Evolutionary conservation across 306 rosid genomes (phyloP).

Genomic region (Trifolium pratense): DNA sequence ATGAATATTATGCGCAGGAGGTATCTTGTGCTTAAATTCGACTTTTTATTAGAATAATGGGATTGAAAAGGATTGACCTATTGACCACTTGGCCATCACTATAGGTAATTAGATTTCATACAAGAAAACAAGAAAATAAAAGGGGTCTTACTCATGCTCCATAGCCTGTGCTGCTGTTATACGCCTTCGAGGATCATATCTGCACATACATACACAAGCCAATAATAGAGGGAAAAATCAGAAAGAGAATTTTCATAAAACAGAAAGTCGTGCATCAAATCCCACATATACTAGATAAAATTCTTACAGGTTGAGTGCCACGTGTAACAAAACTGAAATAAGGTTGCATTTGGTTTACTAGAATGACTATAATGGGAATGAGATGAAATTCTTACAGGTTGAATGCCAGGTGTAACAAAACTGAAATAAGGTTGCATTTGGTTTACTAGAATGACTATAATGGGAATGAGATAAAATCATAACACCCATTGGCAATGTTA

Average conservation of each 20-base stretch:
- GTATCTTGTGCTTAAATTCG: neutral
- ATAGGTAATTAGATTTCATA: slow-evolving; percentile 25
- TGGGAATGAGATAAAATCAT: slow-evolving; percentile 21
- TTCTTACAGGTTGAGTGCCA: slow-evolving; percentile 14
- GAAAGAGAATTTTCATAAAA: slow-evolving; percentile 12
- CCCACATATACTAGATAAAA: slow-evolving; percentile 18
- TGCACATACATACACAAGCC: slow-evolving; percentile 47
- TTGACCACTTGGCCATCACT: slow-evolving; percentile 4
- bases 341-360: neutral
- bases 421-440: slow-evolving; percentile 15
- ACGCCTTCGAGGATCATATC: slow-evolving; percentile 97
- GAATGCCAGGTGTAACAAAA: slow-evolving; percentile 28
- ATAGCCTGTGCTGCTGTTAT: slow-evolving; percentile 90
- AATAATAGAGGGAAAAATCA: slow-evolving; percentile 3
- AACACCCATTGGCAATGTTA: slow-evolving; percentile 6
- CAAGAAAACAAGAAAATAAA: slow-evolving; percentile 29
- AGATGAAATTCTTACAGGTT: slow-evolving; percentile 15
- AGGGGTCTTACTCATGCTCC: slow-evolving; percentile 82
- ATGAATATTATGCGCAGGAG: neutral
- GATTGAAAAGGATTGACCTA: neutral
- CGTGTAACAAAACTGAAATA: slow-evolving; percentile 22
- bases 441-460: slow-evolving; percentile 16
- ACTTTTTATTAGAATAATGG: slow-evolving; percentile 4
- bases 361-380: slow-evolving; percentile 27
- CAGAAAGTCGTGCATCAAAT: slow-evolving; percentile 27